These are phyloP conservation scores for Suhomyces atakaporum DNA, from an alignment of 1,139 yeast genomes.

Conservation along the genomic window DNA sequence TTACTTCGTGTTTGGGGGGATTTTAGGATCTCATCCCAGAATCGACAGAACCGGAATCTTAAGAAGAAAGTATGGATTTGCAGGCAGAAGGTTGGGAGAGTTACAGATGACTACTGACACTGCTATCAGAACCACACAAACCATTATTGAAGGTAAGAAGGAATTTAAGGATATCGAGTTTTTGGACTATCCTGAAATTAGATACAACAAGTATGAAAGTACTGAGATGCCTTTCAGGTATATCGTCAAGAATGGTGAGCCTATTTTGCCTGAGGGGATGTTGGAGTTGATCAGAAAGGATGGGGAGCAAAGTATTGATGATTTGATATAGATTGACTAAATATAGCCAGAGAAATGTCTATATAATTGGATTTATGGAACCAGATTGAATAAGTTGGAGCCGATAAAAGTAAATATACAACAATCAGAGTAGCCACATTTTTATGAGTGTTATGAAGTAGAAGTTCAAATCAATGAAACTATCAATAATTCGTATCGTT, in stretches of 20 bases:
- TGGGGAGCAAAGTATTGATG: slow-evolving; percentile 75
- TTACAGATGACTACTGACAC: slow-evolving; percentile 98
- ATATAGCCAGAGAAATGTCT: too few relatives aligned
- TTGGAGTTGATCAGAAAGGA: slow-evolving; percentile 80
- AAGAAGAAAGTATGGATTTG: slow-evolving; percentile 74
- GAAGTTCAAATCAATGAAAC: too few relatives aligned
- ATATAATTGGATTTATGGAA: too few relatives aligned
- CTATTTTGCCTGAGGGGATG: slow-evolving; percentile 93
- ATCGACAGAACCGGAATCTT: slow-evolving; percentile 92
- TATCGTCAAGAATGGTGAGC: slow-evolving; percentile 61
- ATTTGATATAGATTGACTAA: slow-evolving; percentile 28
- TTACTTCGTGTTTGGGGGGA: slow-evolving; percentile 94
- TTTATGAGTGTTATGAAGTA: too few relatives aligned
- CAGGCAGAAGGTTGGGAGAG: slow-evolving; percentile 81
- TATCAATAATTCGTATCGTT: too few relatives aligned
- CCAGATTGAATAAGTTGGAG: too few relatives aligned
- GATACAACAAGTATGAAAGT: slow-evolving; percentile 83
- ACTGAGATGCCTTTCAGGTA: slow-evolving; percentile 98
- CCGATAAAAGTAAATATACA: too few relatives aligned
- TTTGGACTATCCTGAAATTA: slow-evolving; percentile 91
- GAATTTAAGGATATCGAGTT: slow-evolving; percentile 73
- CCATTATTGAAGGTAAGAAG: slow-evolving; percentile 59
- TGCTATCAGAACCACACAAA: slow-evolving; percentile 87
- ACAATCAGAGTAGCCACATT: too few relatives aligned
- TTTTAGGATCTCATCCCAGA: slow-evolving; percentile 95